Evolutionary conservation across 306 rosid genomes (phyloP).

Genomic region (Ormosia emarginata): DNA sequence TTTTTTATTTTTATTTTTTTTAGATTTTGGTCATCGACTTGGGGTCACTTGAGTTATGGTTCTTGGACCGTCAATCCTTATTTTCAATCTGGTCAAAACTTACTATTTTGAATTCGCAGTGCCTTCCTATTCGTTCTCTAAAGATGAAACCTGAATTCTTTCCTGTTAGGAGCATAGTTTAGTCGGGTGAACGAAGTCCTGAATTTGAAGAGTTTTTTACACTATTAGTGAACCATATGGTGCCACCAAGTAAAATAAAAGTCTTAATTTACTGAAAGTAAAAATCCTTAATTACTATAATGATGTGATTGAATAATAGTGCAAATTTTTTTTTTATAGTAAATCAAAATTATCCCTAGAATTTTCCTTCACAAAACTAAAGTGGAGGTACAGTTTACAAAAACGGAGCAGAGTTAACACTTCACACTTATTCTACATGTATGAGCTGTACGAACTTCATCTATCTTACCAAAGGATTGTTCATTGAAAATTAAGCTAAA

Average conservation of each 20-base stretch:
- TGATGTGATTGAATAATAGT: no score
- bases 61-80: neutral
- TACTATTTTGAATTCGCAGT: neutral
- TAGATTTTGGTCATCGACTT: neutral
- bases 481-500: neutral
- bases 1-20: no score
- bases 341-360: no score
- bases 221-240: neutral
- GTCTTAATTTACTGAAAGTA: no score
- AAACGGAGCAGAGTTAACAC: neutral
- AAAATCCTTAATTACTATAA: no score
- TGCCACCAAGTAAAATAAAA: no score
- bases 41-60: neutral
- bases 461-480: neutral
- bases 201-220: neutral
- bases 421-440: neutral
- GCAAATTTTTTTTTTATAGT: no score
- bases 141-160: neutral
- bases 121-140: neutral
- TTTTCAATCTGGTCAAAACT: neutral
- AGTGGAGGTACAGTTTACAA: neutral
- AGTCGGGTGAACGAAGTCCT: neutral
- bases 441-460: neutral
- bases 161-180: neutral
- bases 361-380: neutral